phyloP scores from a whole-genome alignment of 441 rosid genomes.

The Bocquillonia castaneifolia region DNA sequence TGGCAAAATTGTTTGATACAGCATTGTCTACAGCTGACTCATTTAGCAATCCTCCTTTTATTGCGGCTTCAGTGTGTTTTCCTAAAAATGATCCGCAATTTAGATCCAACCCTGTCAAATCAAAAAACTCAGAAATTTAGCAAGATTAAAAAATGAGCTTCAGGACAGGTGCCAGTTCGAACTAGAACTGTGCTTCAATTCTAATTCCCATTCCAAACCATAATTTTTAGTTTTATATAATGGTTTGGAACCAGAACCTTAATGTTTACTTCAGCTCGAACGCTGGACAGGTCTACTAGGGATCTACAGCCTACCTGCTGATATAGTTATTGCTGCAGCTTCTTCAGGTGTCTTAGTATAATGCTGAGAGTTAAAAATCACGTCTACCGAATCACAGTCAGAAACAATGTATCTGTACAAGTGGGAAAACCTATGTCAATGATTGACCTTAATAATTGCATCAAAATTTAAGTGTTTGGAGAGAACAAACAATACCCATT shows the following conservation, averaged over 20 bases:
- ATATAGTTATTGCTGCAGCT: conserved; percentile 67
- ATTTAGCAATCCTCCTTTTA: conserved; percentile 49
- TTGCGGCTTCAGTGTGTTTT: conserved; percentile 65
- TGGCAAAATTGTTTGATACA: conserved; percentile 66
- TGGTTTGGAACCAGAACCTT: too few relatives aligned
- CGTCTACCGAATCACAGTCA: conserved; percentile 76
- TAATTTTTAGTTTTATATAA: too few relatives aligned
- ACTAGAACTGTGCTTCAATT: too few relatives aligned
- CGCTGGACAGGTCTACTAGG: too few relatives aligned
- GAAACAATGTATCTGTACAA: conserved; percentile 69
- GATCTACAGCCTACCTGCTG: too few relatives aligned
- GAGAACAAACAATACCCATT: conserved; percentile 46
- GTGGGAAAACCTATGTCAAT: background rate
- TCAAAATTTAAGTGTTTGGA: background rate
- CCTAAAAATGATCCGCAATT: conserved; percentile 71
- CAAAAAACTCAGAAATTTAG: background rate
- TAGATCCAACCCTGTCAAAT: conserved; percentile 55
- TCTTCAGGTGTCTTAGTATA: conserved; percentile 81
- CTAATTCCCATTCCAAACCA: too few relatives aligned
- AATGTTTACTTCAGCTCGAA: too few relatives aligned
- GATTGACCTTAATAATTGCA: background rate
- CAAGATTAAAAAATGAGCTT: background rate
- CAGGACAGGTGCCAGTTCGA: too few relatives aligned
- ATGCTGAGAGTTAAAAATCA: conserved; percentile 50
- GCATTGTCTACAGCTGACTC: conserved; percentile 54